These are phyloP conservation scores for Chamaenerion angustifolium DNA, from an alignment of 345 rosid species.

Conservation along the genomic window DNA sequence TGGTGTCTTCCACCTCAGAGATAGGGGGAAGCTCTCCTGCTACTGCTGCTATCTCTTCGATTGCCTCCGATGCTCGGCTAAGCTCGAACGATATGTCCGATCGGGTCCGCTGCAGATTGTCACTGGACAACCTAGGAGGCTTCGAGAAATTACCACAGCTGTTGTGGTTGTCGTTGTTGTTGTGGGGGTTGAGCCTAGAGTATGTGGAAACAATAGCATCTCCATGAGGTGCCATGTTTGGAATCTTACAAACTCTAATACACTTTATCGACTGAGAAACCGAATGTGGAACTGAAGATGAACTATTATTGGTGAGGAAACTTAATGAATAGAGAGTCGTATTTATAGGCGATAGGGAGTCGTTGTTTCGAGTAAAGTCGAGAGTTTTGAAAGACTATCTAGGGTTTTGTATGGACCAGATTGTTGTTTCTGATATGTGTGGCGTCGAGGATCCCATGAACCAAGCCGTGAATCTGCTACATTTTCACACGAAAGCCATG, in stretches of 20 bases:
- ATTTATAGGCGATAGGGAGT: slow-evolving; percentile 15
- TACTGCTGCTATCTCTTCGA: slow-evolving; percentile 1
- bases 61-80: slow-evolving; percentile 23
- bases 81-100: slow-evolving; percentile 50
- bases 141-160: slow-evolving; percentile 26
- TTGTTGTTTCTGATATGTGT: slow-evolving; percentile 20
- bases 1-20: slow-evolving; percentile 64
- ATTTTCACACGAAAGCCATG: slow-evolving; percentile 17
- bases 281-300: neutral
- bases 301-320: neutral
- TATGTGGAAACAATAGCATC: slow-evolving; percentile 16
- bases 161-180: too few relatives aligned
- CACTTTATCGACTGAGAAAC: too few relatives aligned
- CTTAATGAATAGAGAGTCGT: neutral
- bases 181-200: slow-evolving; percentile 3
- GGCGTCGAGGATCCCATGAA: slow-evolving; percentile 10
- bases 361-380: neutral
- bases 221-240: slow-evolving; percentile 67
- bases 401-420: slow-evolving; percentile 23
- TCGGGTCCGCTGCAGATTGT: slow-evolving; percentile 38
- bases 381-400: too few relatives aligned
- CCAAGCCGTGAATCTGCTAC: slow-evolving; percentile 21
- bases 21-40: slow-evolving; percentile 29
- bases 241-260: too few relatives aligned
- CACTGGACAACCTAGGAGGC: slow-evolving; percentile 42